Evolutionary conservation across 2,329 filamentous ascomycete species (phyloP).

Genomic region (Tricladium varicosporioides): DNA sequence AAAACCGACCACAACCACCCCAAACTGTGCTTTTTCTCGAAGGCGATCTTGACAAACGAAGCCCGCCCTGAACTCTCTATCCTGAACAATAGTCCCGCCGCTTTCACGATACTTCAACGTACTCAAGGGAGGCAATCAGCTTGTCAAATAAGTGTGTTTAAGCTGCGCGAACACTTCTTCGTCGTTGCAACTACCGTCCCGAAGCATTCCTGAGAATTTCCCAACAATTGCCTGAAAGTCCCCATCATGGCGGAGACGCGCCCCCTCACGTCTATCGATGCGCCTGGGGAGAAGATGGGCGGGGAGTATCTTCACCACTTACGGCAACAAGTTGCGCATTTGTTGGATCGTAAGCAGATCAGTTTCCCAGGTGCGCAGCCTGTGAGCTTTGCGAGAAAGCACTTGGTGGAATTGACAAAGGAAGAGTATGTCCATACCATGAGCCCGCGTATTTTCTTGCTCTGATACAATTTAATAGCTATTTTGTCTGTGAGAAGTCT

Average conservation of each 20-base stretch:
- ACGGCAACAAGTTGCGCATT: slow-evolving; percentile 68
- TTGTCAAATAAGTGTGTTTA: too few species aligned
- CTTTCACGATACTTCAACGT: neutral
- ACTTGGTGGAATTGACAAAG: slow-evolving; percentile 76
- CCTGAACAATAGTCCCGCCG: neutral
- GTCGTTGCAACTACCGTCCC: too few species aligned
- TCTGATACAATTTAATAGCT: slow-evolving; percentile 47
- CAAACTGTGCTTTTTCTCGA: neutral
- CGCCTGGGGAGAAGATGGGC: slow-evolving; percentile 65
- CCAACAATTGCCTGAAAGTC: neutral
- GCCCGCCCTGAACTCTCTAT: neutral
- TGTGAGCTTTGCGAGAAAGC: slow-evolving; percentile 81
- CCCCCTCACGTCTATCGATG: slow-evolving; percentile 42
- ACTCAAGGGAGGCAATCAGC: too few species aligned
- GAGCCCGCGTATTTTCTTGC: neutral
- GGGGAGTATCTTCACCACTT: slow-evolving; percentile 59
- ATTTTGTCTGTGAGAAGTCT: slow-evolving; percentile 98
- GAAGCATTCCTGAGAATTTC: neutral
- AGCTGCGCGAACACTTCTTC: neutral
- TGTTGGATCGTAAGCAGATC: slow-evolving; percentile 67
- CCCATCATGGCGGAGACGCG: slow-evolving; percentile 9
- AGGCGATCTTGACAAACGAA: neutral
- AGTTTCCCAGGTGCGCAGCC: slow-evolving; percentile 90
- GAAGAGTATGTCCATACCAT: slow-evolving; percentile 58
- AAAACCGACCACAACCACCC: neutral